Conservation (phyloP, 2,329 filamentous ascomycete species). For the Tolypocladium endophyticum region DNA sequence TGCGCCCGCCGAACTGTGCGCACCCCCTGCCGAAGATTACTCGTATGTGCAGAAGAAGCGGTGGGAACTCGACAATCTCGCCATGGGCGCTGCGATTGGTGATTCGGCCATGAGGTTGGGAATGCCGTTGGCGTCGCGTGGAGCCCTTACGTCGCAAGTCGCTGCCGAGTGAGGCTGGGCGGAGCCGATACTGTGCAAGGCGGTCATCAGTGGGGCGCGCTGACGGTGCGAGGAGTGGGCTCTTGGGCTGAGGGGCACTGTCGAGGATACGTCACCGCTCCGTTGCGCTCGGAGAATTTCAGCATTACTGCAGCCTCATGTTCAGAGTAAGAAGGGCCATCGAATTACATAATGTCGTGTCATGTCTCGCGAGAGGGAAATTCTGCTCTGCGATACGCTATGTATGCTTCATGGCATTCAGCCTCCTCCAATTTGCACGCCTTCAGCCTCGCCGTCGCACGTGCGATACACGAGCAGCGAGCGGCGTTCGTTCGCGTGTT, state of each 20-base stretch:
- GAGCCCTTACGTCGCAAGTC: background rate
- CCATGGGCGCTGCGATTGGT: background rate
- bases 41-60: background rate
- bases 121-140: background rate
- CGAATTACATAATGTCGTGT: background rate
- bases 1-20: background rate
- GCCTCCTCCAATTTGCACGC: background rate
- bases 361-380: background rate
- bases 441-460: background rate
- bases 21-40: background rate
- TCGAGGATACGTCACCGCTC: conserved; percentile 3
- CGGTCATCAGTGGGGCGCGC: background rate
- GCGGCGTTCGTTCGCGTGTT: background rate
- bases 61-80: background rate
- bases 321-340: background rate
- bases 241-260: background rate
- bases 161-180: background rate
- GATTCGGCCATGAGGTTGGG: background rate
- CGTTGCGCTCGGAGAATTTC: background rate
- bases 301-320: background rate
- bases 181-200: conserved; percentile 4
- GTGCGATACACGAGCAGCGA: background rate
- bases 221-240: background rate
- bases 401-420: background rate
- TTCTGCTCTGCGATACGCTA: background rate